Percentiles rank a stretch among this genome's conserved stretches.
Evolutionary conservation across 1,284 basidiomycete genomes (phyloP).

Genomic region (Cutaneotrichosporon daszewskae): DNA sequence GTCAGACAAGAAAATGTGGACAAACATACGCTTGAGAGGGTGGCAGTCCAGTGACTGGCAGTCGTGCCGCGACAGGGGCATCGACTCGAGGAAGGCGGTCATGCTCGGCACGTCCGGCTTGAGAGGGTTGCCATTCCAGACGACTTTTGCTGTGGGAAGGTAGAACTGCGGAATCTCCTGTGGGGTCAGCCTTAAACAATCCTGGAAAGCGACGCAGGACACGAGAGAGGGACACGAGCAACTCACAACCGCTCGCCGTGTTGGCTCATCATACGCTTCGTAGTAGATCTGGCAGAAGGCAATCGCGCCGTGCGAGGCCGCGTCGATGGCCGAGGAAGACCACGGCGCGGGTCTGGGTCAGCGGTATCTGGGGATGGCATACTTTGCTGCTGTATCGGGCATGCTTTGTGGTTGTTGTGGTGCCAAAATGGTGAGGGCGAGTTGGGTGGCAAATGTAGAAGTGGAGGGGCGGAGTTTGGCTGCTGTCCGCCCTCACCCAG

Average conservation of each 20-base stretch:
- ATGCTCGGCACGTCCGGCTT: conserved; percentile 20
- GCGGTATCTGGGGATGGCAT: not conserved
- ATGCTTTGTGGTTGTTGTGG: no score
- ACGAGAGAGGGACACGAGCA: not conserved
- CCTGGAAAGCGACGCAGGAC: not conserved
- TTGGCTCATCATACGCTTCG: conserved; percentile 43
- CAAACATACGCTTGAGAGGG: conserved; percentile 21
- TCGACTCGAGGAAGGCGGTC: conserved; percentile 30
- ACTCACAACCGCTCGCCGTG: conserved; percentile 30
- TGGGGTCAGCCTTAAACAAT: not conserved
- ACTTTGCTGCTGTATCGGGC: no score
- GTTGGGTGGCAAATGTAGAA: no score
- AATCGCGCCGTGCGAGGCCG: conserved; percentile 42
- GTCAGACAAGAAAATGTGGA: not conserved
- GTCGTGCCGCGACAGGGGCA: conserved; percentile 40
- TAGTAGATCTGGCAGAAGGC: conserved; percentile 45
- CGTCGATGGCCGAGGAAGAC: conserved; percentile 36
- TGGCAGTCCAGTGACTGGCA: conserved; percentile 43
- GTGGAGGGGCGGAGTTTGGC: no score
- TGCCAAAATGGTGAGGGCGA: no score
- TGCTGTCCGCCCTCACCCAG: no score
- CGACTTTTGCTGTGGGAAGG: conserved; percentile 34
- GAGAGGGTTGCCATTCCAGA: conserved; percentile 43
- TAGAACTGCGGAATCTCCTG: conserved; percentile 39
- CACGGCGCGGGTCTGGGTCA: conserved; percentile 21